Evolutionary conservation across 345 rosid genomes (phyloP).

Genomic region (Rhodomyrtus tomentosa): DNA sequence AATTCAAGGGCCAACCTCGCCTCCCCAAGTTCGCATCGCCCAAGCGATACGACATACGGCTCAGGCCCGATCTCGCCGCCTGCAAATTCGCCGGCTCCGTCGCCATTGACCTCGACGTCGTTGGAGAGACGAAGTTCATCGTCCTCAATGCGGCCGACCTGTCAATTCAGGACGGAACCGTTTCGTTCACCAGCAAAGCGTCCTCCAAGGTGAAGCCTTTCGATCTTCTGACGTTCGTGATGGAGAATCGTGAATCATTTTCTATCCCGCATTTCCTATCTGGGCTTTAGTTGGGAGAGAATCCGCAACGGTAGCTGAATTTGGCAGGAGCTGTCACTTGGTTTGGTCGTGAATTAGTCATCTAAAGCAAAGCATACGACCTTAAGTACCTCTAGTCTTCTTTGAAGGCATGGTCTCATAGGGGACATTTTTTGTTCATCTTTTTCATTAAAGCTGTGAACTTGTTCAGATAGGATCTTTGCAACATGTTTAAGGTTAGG

Average conservation of each 20-base stretch:
- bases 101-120: constrained; percentile 45
- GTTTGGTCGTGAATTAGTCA: neutral
- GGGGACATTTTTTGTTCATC: neutral
- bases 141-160: constrained; percentile 98
- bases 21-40: constrained; percentile 84
- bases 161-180: constrained; percentile 29
- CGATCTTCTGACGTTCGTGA: neutral
- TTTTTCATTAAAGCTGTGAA: neutral
- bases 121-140: constrained; percentile 47
- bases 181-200: constrained; percentile 29
- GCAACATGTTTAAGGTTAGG: neutral
- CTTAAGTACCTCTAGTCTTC: neutral
- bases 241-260: neutral
- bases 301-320: neutral
- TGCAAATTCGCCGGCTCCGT: constrained; percentile 70
- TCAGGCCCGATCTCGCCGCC: constrained; percentile 63
- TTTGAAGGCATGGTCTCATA: neutral
- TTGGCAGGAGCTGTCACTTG: neutral
- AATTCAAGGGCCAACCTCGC: constrained; percentile 78
- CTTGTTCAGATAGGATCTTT: neutral
- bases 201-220: constrained; percentile 42
- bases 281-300: neutral
- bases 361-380: neutral
- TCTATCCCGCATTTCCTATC: neutral
- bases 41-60: constrained; percentile 63